Evolutionary conservation across 179 eudicot genomes (phyloP), one percentile per base, ranked within the genome.

Genomic region (Silene noctiflora): DNA sequence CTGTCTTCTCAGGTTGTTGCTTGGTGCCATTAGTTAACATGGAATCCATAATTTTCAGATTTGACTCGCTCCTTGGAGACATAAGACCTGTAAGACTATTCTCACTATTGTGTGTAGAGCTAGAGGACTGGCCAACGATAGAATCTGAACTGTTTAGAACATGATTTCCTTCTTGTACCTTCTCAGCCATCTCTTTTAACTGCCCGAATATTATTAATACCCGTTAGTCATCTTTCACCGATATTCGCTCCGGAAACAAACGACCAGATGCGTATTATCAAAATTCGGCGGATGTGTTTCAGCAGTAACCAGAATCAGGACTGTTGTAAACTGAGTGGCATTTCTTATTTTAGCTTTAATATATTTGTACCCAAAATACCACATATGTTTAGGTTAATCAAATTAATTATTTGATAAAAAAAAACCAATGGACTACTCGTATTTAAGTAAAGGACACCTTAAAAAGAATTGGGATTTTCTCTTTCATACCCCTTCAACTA

Each of bases 131-230:
- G 31, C 82, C 85, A 65, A 67, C 56, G 14, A 58, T 69, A 74
- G 76, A 72, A 63, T 80, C 87, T 62, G 83, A 78, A 59, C 84
- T 83, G 80, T 77, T 85, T 78, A 75, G 77, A 71, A 80, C 72
- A 58, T 46, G 60, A 33, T 74, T 83, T 63, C 81, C 84, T 74
- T 86, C 87, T 21, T 83, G 83, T 55, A 79, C 84, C 76, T 81
- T 84, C 69, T 79, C 97, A 75, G 88, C 76, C 86, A 84, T 86
- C 74, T 91, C 95, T 80, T 90, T 93, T 72, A 93, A 83, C 98
- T 93, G 91, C 60, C 51, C 74, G 20, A 68, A 76, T 33, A 74
- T 39, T 31, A 63, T 69, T 60, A 63, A 46, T 67, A 42, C 48
- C 13, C 48, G 48, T 42, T 42, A 42, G 48, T 35, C 42, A 35